These are phyloP conservation scores for Leishmania lainsoni DNA, from an alignment of 208 protist genomes.

Conservation along the genomic window DNA sequence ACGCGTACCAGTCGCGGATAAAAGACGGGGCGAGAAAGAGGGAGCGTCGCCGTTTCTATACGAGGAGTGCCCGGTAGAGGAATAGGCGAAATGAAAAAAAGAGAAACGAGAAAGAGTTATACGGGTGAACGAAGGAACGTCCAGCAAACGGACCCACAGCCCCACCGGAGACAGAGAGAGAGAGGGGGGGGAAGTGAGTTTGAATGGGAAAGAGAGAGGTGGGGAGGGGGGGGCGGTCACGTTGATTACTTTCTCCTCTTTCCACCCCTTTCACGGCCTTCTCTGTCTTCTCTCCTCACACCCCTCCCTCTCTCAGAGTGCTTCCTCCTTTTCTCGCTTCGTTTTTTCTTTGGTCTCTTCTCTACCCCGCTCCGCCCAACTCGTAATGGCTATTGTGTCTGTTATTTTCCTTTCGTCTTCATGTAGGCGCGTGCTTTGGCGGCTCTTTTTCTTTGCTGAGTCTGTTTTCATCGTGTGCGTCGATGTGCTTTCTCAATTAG, in stretches of 20 bases:
- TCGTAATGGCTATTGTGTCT: slow-evolving; percentile 16
- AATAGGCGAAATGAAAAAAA: not conserved
- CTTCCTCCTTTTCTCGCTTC: not conserved
- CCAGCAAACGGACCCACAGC: not conserved
- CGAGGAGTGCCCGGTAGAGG: not conserved
- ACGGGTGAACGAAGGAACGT: not conserved
- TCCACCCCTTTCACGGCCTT: not conserved
- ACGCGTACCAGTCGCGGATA: no score
- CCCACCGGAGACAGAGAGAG: not conserved
- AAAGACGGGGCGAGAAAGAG: not conserved
- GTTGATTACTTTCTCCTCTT: not conserved
- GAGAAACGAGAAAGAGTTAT: not conserved
- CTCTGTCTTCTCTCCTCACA: not conserved
- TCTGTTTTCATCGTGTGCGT: not conserved
- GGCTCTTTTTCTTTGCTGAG: not conserved
- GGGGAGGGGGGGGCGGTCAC: not conserved
- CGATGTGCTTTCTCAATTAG: slow-evolving; percentile 3
- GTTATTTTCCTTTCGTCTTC: not conserved
- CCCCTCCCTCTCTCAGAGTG: not conserved
- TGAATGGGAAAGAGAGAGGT: not conserved
- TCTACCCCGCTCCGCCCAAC: slow-evolving; percentile 11
- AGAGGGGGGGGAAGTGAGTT: not conserved
- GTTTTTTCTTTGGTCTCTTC: not conserved
- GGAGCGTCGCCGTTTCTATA: slow-evolving; percentile 1
- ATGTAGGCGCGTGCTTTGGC: not conserved